Evolutionary conservation across 352 stramenopile species (phyloP), one percentile per base, ranked within the genome.

Genomic region (Phytophthora sojae): DNA sequence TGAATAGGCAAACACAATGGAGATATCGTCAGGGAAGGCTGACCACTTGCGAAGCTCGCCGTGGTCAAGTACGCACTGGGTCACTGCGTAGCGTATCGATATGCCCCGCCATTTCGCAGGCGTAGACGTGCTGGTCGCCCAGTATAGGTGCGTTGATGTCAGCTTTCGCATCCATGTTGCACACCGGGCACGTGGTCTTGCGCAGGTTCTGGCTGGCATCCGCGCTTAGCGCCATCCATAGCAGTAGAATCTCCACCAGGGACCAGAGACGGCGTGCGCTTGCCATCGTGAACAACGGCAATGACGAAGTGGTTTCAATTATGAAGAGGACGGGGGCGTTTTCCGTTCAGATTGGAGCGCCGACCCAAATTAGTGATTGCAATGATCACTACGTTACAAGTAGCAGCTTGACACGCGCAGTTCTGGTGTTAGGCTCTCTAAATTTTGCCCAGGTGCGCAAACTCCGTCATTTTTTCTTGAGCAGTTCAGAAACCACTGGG

Each of bases 51-150:
- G 32, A 39, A 15, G 4, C 9, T 39, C 12, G 32, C 32, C 7
- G 8, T 39, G 8, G 9, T 15, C 32, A 39, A 39, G 32, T 21
- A 35, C 76, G 32, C 57, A 92, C 85, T 53, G 85, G 82, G 37
- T 90, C 62, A 69, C 89, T 88, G 66, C 83, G 77, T 61, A 92
- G 74, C 63, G 76, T 61, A 69, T 90, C 81, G 47, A 92, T 71
- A 75, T 86, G 81, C n/a, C 81, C 81, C 0, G 85, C 85, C 85
- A 92, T 92, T 60, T 89, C 85, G 57, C 85, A 92, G 30, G 85
- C 83, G 71, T 86, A 92, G 25, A 92, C 64, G 53, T 67, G 57
- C 72, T 92, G 82, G 56, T 78, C 82, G 58, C 84, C 83, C 45
- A 82, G 71, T 51, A 92, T 79, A 52, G 79, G 75, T 49, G 80